phyloP scores from a whole-genome alignment of 2,329 filamentous ascomycete genomes.

The Aaosphaeria pasadenensis region DNA sequence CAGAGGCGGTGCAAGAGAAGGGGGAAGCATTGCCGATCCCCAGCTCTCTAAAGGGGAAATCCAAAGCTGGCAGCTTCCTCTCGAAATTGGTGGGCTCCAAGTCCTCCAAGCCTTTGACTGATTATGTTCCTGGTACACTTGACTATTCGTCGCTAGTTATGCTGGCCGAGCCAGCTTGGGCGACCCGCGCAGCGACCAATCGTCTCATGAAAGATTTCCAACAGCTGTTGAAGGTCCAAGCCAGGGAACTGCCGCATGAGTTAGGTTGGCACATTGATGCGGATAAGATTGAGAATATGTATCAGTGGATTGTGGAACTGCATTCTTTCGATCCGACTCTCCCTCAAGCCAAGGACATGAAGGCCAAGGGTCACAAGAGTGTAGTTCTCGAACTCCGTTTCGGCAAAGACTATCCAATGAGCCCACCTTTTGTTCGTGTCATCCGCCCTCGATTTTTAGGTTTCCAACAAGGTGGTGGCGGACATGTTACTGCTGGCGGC shows the following conservation, averaged over 20 bases:
- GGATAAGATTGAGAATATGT: conserved; percentile 67
- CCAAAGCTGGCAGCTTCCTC: conserved; percentile 18
- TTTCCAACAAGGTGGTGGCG: conserved; percentile 72
- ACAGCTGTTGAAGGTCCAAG: conserved; percentile 63
- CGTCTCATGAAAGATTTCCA: conserved; percentile 64
- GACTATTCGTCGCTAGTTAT: conserved; percentile 61
- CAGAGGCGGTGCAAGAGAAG: conserved; percentile 3
- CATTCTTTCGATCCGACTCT: conserved; percentile 73
- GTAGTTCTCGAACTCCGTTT: conserved; percentile 82
- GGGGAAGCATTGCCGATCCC: conserved; percentile 18
- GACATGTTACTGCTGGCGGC: conserved; percentile 80
- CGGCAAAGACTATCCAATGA: conserved; percentile 69
- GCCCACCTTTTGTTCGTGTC: conserved; percentile 81
- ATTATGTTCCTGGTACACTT: conserved; percentile 67
- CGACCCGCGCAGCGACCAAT: conserved; percentile 59
- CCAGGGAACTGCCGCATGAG: conserved; percentile 57
- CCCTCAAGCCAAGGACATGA: conserved; percentile 74
- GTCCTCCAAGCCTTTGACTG: conserved; percentile 40
- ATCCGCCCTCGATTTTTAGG: conserved; percentile 75
- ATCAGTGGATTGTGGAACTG: conserved; percentile 88
- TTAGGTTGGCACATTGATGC: conserved; percentile 82
- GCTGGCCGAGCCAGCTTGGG: conserved; percentile 65
- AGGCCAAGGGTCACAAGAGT: conserved; percentile 57
- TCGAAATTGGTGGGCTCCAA: conserved; percentile 22
- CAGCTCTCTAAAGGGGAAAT: conserved; percentile 25